A percentile compares a stretch with the other conserved stretches of the same genome.
Conservation (phyloP, 805 yeast genomes). For the Teunomyces pallodes region DNA sequence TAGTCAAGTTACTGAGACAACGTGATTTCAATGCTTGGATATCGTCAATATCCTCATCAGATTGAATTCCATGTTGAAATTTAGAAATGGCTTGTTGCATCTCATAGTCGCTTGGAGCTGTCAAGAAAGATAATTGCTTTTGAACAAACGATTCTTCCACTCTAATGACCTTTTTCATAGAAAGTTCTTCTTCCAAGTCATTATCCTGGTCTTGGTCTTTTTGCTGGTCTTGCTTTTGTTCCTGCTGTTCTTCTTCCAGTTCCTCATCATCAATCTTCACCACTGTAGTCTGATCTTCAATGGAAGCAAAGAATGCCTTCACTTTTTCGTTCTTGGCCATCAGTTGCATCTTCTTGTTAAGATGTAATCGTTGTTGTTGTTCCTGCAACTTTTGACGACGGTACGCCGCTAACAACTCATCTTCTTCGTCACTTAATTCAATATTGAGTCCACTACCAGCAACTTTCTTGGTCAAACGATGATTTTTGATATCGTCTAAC, state of each 20-base stretch:
- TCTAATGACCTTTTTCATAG: slow-evolving; percentile 32
- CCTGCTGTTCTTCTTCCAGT: slow-evolving; percentile 19
- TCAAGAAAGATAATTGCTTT: slow-evolving; percentile 52
- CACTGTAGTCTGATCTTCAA: slow-evolving; percentile 44
- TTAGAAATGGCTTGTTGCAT: slow-evolving; percentile 28
- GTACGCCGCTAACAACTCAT: slow-evolving; percentile 51
- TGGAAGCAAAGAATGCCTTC: slow-evolving; percentile 65
- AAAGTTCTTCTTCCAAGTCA: slow-evolving; percentile 14
- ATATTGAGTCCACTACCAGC: slow-evolving; percentile 52
- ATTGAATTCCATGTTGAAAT: slow-evolving; percentile 35
- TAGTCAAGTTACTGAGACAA: slow-evolving; percentile 32
- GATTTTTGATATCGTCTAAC: slow-evolving; percentile 68
- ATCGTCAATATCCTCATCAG: slow-evolving; percentile 44
- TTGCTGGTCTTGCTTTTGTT: slow-evolving; percentile 6
- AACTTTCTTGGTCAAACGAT: slow-evolving; percentile 61
- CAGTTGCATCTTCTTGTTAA: slow-evolving; percentile 41
- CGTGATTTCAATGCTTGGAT: slow-evolving; percentile 44
- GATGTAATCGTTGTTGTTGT: slow-evolving; percentile 49
- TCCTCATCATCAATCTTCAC: slow-evolving; percentile 27
- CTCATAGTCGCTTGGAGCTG: slow-evolving; percentile 29
- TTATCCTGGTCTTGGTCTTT: no score
- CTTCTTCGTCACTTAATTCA: slow-evolving; percentile 76
- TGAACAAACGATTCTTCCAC: slow-evolving; percentile 57
- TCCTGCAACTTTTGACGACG: slow-evolving; percentile 41
- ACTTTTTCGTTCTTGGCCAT: slow-evolving; percentile 54